Evolutionary conservation across 108 stramenopile species (phyloP).

Genomic region (Pseudonitzschia multiseries): DNA sequence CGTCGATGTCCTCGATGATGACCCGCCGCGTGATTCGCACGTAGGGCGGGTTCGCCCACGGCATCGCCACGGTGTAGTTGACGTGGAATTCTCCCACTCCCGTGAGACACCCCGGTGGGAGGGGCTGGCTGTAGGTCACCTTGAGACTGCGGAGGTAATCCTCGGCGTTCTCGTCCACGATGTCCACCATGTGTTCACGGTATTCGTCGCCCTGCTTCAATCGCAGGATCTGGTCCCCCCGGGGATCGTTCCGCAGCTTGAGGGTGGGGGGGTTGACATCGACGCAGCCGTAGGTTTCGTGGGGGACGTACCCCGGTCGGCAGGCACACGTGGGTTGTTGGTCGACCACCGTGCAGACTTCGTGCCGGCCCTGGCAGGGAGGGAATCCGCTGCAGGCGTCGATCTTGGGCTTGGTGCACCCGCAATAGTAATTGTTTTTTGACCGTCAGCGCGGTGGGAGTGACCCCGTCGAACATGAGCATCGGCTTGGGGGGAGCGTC

Average conservation of each 20-base stretch:
- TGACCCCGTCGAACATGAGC: conserved; percentile 79
- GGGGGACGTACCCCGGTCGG: conserved; percentile 69
- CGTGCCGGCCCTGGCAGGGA: conserved; percentile 77
- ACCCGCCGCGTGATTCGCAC: conserved; percentile 73
- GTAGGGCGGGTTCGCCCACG: conserved; percentile 77
- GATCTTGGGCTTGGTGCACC: conserved; percentile 71
- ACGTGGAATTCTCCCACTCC: conserved; percentile 87
- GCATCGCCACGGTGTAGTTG: conserved; percentile 90
- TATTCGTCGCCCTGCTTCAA: conserved; percentile 86
- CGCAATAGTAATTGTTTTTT: conserved; percentile 74
- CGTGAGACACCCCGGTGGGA: conserved; percentile 79
- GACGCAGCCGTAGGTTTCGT: conserved; percentile 79
- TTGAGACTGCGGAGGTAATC: conserved; percentile 81
- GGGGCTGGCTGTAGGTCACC: conserved; percentile 79
- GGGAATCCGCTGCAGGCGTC: conserved; percentile 86
- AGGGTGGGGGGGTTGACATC: conserved; percentile 81
- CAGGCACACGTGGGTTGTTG: conserved; percentile 74
- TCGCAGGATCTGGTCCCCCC: conserved; percentile 45
- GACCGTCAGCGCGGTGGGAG: conserved; percentile 75
- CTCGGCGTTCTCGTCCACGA: conserved; percentile 87
- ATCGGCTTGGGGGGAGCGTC: conserved; percentile 58
- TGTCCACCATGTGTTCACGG: conserved; percentile 83
- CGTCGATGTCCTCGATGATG: conserved; percentile 89
- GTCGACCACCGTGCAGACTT: conserved; percentile 56
- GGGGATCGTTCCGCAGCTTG: conserved; percentile 54